A percentile compares a stretch with the other conserved stretches of the same genome.
These are phyloP conservation scores for Phyllostachys edulis DNA, from an alignment of 176 grass and related monocot genomes.

Conservation along the genomic window DNA sequence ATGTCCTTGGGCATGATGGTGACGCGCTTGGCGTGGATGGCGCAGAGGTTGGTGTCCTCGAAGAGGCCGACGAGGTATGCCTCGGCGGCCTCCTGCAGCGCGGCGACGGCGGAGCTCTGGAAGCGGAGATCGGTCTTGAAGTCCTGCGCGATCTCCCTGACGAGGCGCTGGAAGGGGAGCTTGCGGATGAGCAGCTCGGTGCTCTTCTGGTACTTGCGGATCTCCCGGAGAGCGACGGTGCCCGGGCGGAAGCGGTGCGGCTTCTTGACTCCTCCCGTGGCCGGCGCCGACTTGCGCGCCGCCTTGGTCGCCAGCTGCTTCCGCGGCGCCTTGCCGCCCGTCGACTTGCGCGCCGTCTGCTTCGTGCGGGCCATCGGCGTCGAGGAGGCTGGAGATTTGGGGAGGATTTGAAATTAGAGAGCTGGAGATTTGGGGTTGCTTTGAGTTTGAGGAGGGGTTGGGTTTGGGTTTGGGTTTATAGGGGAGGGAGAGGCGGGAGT, in stretches of 20 bases:
- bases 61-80: constrained; percentile 78
- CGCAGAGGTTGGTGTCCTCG: constrained; percentile 87
- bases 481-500: not conserved
- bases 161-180: constrained; percentile 74
- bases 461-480: not conserved
- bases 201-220: constrained; percentile 94
- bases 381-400: not conserved
- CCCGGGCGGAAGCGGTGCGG: constrained; percentile 71
- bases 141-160: constrained; percentile 75
- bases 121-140: constrained; percentile 85
- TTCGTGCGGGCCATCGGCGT: constrained; percentile 65
- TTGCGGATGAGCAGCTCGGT: constrained; percentile 83
- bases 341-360: constrained; percentile 75
- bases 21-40: constrained; percentile 77
- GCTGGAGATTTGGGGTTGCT: not conserved
- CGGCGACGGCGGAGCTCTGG: constrained; percentile 65
- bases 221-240: constrained; percentile 69
- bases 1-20: constrained; percentile 96
- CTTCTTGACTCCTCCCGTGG: constrained; percentile 80
- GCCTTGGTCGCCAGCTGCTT: constrained; percentile 86
- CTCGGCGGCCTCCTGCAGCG: constrained; percentile 78
- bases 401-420: too few species aligned
- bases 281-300: constrained; percentile 67
- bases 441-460: fast-evolving
- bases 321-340: constrained; percentile 67